These are phyloP conservation scores for Nemania sp. DNA, from an alignment of 2,329 filamentous ascomycete genomes.

Conservation along the genomic window DNA sequence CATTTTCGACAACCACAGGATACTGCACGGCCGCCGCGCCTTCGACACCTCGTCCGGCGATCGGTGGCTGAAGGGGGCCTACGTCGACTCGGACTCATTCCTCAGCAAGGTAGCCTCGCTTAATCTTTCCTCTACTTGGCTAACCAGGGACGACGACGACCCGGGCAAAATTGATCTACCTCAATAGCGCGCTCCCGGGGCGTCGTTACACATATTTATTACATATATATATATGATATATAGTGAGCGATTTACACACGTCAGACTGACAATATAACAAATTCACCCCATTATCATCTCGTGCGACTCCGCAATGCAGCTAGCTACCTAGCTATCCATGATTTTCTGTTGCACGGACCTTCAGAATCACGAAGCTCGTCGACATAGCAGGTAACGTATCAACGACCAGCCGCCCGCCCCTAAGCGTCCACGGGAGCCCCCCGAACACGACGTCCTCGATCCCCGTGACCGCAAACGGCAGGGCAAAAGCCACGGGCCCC, in stretches of 20 bases:
- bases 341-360: constrained; percentile 14
- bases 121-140: not conserved
- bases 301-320: not conserved
- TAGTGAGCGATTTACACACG: not conserved
- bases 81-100: constrained; percentile 61
- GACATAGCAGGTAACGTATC: constrained; percentile 40
- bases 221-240: too few relatives aligned
- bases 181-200: not conserved
- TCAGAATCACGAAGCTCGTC: constrained; percentile 42
- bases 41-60: constrained; percentile 72
- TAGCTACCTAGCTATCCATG: not conserved
- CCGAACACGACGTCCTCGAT: constrained; percentile 35
- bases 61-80: constrained; percentile 84
- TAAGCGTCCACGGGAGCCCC: constrained; percentile 33
- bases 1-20: constrained; percentile 85
- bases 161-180: not conserved
- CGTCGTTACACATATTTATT: too few relatives aligned
- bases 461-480: constrained; percentile 27
- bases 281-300: not conserved
- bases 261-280: not conserved
- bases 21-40: constrained; percentile 80
- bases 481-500: constrained; percentile 20
- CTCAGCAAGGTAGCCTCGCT: constrained; percentile 22
- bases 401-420: constrained; percentile 32
- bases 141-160: not conserved